Base-by-base conservation (phyloP, 1,284 basidiomycete species). In the Ganoderma boninense region DNA sequence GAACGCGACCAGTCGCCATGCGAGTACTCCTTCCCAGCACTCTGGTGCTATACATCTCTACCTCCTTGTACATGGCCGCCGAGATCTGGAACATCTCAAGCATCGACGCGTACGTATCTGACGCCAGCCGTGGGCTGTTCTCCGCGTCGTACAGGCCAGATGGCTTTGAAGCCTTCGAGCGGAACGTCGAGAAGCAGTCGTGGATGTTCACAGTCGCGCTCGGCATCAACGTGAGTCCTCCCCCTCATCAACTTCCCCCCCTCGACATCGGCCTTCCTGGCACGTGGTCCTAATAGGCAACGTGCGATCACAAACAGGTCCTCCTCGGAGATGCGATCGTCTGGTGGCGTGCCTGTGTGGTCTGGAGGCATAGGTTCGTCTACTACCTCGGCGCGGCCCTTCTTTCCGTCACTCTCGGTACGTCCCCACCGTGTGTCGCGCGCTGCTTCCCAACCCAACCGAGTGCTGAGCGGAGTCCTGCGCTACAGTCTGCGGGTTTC, bases 281-380 rank as follows among this genome's bases (percentile, higher is more conserved):
- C n/a, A n/a, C n/a, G n/a, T n/a, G n/a, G n/a, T n/a, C 29, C 29
- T 32, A 32, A 32, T 4, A 2, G 2, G 29, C 29, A 32, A 32
- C 29, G 4, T 16, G 7, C 43, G 13, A 26, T 42, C 16, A 6
- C 38, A 54, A 52, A 49, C 49, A 52, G 49, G 23, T 67, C 10
- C 1, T 54, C 26, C 23, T 63, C 2, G 61, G 66, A 7, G 66
- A 67, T 61, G 49, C 40, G 2, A 61, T 63, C n/a, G 66, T 67
- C 32, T 67, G 66, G 66, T 63, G 66, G 66, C 60, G 66, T 16
- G 66, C 61, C 4, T 56, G 46, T 16, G 61, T 52, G 1, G n/a
- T 67, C 7, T 67, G 61, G 40, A 32, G n/a, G 57, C n/a, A 61
- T 23, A 49, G 54, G 14, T 18, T 54, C 18, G 52, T 67, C 26